Evolutionary conservation across 257 asterid genomes (phyloP), one percentile per base, ranked within the genome.

Genomic region (Coffea canephora): DNA sequence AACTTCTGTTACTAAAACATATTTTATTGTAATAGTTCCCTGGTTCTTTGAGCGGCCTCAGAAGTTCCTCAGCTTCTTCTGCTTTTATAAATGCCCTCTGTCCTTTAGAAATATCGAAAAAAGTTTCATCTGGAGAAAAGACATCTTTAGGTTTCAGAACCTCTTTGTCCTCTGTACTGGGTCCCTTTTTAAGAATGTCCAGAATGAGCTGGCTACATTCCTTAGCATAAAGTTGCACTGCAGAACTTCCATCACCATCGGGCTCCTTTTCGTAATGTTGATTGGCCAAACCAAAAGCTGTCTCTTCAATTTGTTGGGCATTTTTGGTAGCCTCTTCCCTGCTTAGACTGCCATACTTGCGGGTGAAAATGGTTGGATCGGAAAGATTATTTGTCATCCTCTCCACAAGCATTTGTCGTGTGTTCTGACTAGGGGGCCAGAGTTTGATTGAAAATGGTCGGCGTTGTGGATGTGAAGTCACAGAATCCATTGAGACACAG

Each of bases 1-100:
- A 96, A 87, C 99, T 96, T 86, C 97, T 89, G 82, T 96, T 96
- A 91, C 98, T 94, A 73, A 96, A 94, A 84, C 99, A 94, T 76
- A 96, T 89, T 74, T 85, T 92, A 19, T 92, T 89, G 84, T 84
- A 96, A 71, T 89, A 84, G 78, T 94, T 96, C 31, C 92, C 97
- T 8, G 93, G 88, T 74, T 84, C 89, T 81, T 91, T 87, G 46
- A 96, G 85, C 65, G 98, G 96, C 81, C 83, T 88, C 84, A 96
- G 84, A 77, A 96, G 95, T n/a, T 84, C 88, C 81, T 77, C 84
- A 41, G 97, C 97, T 84, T 92, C 99, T 49, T 87, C 94, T 49
- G 83, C 94, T 79, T 94, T 97, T 5, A 94, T 91, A 81, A 96
- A 96, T 52, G 95, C 94, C 83, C 98, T 85, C 74, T 88, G 85